Evolutionary conservation across 2,329 filamentous ascomycete genomes (phyloP), one percentile per base, ranked within the genome.

Genomic region (Ophiocordyceps australis): DNA sequence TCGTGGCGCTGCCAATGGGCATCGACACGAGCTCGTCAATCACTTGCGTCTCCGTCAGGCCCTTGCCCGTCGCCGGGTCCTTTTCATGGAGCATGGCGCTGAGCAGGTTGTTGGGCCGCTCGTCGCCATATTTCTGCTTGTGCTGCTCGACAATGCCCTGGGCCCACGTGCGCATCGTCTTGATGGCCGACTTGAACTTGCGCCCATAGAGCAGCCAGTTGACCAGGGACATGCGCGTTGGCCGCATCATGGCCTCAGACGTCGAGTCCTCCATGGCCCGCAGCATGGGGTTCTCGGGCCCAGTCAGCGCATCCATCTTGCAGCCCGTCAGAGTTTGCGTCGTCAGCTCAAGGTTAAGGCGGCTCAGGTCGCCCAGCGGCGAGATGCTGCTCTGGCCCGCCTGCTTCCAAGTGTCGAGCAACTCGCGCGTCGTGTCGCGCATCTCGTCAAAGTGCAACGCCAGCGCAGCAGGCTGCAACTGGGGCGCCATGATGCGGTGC

Each of bases 1-100:
- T 54, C 0, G 59, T 64, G 39, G 52, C 57, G 42, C 52, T 59
- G 4, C 62, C 66, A 26, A 71, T 70, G 21, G 75, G 61, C 54
- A 79, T 75, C 3, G 64, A 63, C 27, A 77, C 65, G 35, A 80
- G 69, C 42, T 80, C 74, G 43, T 77, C 69, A 24, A 74, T 58
- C 25, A 77, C 60, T 31, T 66, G 64, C 8, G 62, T 61, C 5
- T 76, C 63, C 5, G 50, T 59, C 34, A 80, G 52, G 3, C 47
- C 48, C 30, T 59, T 52, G 16, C 66, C 68, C 0, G 72, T 76
- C 38, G 73, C 58, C 1, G 67, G 62, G 34, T 80, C 74, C 21
- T 54, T 59, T 9, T 52, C 59, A 28, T 61, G 57, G 30, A 79
- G 42, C 41, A 80, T 53, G 4, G 62, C 59, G 26, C 69, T 55